Base-by-base conservation (phyloP, 2,329 filamentous ascomycete species). In the Fusarium sp. region DNA sequence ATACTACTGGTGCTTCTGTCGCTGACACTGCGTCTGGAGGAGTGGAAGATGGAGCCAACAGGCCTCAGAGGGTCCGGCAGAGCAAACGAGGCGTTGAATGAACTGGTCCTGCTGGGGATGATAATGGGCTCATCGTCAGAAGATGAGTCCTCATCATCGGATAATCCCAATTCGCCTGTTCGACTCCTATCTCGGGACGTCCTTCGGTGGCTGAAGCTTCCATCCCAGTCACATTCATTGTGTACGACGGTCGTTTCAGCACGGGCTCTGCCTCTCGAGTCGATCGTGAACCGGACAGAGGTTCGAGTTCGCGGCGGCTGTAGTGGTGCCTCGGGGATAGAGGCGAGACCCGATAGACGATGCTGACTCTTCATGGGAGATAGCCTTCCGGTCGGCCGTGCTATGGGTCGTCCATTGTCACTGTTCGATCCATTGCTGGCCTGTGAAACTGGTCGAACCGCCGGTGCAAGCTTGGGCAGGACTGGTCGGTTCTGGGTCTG, bases 101-200 rank as follows among this genome's bases (percentile, higher is more conserved):
- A 84, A 5, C 85, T 84, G 69, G 86, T 89, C 50, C 90, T 86
- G 78, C 90, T 92, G 33, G 90, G 90, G 43, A 92, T 90, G 59
- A 92, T 86, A 69, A 92, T 92, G 14, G 89, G 89, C 66, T 92
- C 91, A 64, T 92, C 90, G 71, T 92, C 91, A 5, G 87, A 87
- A 0, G 90, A 91, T 1, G 89, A 91, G 3, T 87, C 87, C 56
- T 87, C 87, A 33, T 87, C 86, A 20, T 88, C 86, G 0, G 87
- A 87, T 6, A 86, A 87, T 16, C 85, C 84, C 83, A 84, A 87
- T 43, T 82, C 83, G 59, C 81, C 75, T 54, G 76, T 80, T 31
- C 71, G 74, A 22, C 79, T 72, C 65, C 80, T 69, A 29, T 81
- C 78, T 54, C 80, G 80, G 27, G 79, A 79, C 60, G 78, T 78